Base-by-base conservation (phyloP, 2,329 filamentous ascomycete genomes). In the Thielaviopsis populi region DNA sequence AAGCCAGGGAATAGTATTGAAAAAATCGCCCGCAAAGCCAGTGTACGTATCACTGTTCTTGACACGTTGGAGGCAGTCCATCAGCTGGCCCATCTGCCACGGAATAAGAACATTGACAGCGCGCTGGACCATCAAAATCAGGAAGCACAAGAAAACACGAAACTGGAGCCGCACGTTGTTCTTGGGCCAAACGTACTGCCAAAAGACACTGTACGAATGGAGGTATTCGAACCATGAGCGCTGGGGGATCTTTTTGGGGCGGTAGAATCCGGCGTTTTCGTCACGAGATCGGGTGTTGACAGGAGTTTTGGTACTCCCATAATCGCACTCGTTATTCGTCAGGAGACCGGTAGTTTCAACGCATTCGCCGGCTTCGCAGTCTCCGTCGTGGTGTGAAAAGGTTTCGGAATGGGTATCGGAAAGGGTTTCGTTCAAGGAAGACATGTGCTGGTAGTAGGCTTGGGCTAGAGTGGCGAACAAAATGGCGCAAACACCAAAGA, bases 161-260 rank as follows among this genome's bases (percentile, higher is more conserved):
- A 90, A 68, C 75, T 96, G 87, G 63, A 99, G 78, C 68, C 79
- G 81, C 4, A 71, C 53, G 43, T 89, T 85, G 71, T 92, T 92
- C 70, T 85, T 87, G 0, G 94, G 94, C 94, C 94, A 99, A 65
- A 97, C 83, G 72, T 97, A 99, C 0, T 91, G 92, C 72, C 97
- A 95, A 75, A 99, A 96, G 61, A 96, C 79, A 13, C 87, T 88
- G 74, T 97, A 99, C 56, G 92, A 91, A 68, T 87, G 85, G 66
- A 96, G 78, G 73, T 99, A 99, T 72, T 97, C 91, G 84, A 88
- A 95, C 94, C 94, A 99, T 62, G 86, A 94, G 69, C 88, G 90
- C 69, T 88, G 88, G 2, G 90, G 91, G 8, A 90, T 82, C 68
- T 89, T 92, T 43, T 87, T 87, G 1, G 91, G 91, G 69, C 92